Evolutionary conservation across 169 alveolate species (phyloP).

Genomic region (Amoebophrya sp.): DNA sequence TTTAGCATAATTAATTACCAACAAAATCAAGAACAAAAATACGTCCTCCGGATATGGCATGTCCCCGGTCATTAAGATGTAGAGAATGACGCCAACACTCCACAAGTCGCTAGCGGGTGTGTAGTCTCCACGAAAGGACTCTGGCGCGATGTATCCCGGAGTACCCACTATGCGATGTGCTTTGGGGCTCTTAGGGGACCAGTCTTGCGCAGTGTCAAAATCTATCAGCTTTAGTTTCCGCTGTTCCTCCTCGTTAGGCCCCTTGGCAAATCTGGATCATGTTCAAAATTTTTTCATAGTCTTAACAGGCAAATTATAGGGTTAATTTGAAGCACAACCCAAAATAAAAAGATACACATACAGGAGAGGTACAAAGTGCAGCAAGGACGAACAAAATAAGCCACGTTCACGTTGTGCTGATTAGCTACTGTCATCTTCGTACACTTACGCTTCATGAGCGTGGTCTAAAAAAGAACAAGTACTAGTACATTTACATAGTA

Average conservation of each 20-base stretch:
- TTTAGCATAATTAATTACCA: not conserved
- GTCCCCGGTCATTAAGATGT: conserved; percentile 69
- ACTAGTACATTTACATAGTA: too few species aligned
- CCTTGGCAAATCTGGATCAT: too few species aligned
- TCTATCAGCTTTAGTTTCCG: conserved; percentile 57
- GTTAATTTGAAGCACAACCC: too few species aligned
- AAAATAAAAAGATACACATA: too few species aligned
- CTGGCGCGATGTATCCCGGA: conserved; percentile 59
- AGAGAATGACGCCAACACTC: conserved; percentile 79
- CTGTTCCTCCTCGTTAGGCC: conserved; percentile 40
- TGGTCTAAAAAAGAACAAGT: too few species aligned
- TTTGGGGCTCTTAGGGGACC: not conserved
- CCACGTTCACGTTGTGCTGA: too few species aligned
- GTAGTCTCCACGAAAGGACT: conserved; percentile 56
- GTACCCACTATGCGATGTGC: conserved; percentile 57
- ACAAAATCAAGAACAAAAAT: not conserved
- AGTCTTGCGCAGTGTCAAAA: conserved; percentile 51
- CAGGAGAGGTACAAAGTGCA: too few species aligned
- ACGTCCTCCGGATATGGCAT: not conserved
- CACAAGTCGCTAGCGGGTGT: conserved; percentile 77
- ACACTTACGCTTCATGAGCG: too few species aligned
- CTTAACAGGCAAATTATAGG: too few species aligned
- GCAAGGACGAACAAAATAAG: too few species aligned
- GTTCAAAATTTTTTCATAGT: too few species aligned
- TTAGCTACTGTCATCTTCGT: too few species aligned